Evolutionary conservation across 495 filamentous ascomycete genomes (phyloP), one percentile per base, ranked within the genome.

Genomic region (Neurospora sp.): DNA sequence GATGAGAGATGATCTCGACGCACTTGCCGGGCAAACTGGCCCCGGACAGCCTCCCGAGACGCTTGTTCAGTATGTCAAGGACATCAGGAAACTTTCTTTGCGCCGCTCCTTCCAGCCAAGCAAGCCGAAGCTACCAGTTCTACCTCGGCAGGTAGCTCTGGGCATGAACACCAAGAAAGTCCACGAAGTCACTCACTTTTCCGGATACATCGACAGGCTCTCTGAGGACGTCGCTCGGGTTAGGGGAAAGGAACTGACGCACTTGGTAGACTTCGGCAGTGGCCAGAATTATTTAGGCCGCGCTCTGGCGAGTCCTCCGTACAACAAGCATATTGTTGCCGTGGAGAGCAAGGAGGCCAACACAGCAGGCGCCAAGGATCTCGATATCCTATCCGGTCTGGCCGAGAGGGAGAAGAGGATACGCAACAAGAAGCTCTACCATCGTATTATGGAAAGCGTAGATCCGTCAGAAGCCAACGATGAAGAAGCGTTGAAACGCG

Each of bases 111-210:
- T 92, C 40, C 76, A 80, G 3, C 77, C 79, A 7, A 77, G 74
- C 60, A 79, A 78, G 74, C 78, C 76, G 76, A 85, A 82, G 73
- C 78, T 87, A 77, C 81, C 79, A 18, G 85, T 85, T 74, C 79
- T 96, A 20, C 88, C 93, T 4, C 84, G 87, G 49, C 88, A 91
- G 77, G 86, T 97, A 35, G 88, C 93, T 0, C 87, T 96, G 5
- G 96, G 96, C 23, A 99, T 99, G 96, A 97, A 93, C 74, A 87
- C 91, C 39, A 99, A 99, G 82, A 99, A 99, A 81, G 87, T 93
- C 20, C 96, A 99, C 75, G 96, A 99, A 84, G 96, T 98, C 46
- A 84, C 84, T 10, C 87, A 90, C 44, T 89, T 93, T 71, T 82
- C 86, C 2, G 81, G 86, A 54, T 86, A 88, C 75, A 85, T 90